phyloP scores from a whole-genome alignment of 106 monocot genomes.

The Amphibolis antarctica region DNA sequence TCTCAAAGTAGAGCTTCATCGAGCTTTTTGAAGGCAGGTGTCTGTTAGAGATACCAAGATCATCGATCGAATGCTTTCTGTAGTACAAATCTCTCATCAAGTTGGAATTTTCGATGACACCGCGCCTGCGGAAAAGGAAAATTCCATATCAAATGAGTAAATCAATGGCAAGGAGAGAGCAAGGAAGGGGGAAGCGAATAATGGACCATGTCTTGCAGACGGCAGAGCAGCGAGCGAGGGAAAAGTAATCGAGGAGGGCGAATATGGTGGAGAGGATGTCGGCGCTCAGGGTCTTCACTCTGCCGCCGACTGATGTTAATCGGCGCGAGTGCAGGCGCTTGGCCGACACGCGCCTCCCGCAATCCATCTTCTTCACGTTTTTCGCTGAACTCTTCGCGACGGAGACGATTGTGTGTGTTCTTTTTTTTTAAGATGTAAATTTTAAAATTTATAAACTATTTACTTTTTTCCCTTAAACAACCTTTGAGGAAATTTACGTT shows the following conservation, averaged over 20 bases:
- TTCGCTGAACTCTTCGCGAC: too few relatives aligned
- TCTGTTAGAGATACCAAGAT: background rate
- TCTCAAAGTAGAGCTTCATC: background rate
- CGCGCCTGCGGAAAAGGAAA: background rate
- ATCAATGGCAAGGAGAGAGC: too few relatives aligned
- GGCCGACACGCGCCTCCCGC: conserved; percentile 1
- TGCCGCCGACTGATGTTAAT: background rate
- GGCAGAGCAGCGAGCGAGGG: conserved; percentile 64
- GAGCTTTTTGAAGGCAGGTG: background rate
- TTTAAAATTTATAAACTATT: too few relatives aligned
- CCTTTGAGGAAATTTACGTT: too few relatives aligned
- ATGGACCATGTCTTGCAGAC: conserved; percentile 64
- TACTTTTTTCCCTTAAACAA: too few relatives aligned
- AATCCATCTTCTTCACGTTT: conserved; percentile 11
- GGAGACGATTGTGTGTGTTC: too few relatives aligned
- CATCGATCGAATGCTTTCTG: background rate
- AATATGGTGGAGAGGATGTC: conserved; percentile 61
- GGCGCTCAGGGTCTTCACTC: conserved; percentile 31
- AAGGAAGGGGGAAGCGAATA: background rate
- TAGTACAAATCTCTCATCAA: conserved; percentile 2
- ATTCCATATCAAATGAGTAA: too few relatives aligned
- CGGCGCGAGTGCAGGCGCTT: conserved; percentile 4
- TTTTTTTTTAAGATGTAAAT: too few relatives aligned
- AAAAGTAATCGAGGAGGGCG: conserved; percentile 53
- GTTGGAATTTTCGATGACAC: conserved; percentile 4